Evolutionary conservation across 2,329 filamentous ascomycete genomes (phyloP), one percentile per base, ranked within the genome.

Genomic region (Sporothrix brunneoviolacea): DNA sequence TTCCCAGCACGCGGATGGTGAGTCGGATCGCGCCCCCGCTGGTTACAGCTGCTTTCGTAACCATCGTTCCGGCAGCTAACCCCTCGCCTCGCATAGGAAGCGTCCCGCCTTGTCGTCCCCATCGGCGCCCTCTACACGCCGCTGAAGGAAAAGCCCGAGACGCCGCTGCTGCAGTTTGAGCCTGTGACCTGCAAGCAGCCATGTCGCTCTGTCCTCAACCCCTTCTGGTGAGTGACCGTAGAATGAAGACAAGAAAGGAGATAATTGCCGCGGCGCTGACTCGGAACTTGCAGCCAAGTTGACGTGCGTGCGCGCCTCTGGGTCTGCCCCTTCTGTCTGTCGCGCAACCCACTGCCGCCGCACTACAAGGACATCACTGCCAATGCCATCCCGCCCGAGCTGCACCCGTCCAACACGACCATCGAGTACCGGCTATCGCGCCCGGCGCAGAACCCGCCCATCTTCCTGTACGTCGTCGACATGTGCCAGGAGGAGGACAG

Each of bases 1-100:
- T 98, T 64, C 93, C 93, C 44, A 96, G 91, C 74, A 91, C 91
- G 64, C 89, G 93, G 67, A 96, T 98, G 90, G 91, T 89, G 61
- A 61, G 79, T 71, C 51, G 36, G 22, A 24, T 33, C 18, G 10
- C 22, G 18, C 28, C 12, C 15, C 37, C 18, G 12, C 12, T 44
- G 46, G 51, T n/a, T 30, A 21, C 22, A 28, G 39, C 7, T 33
- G 8, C 8, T 16, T n/a, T 8, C 21, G 3, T 8, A 40, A 9
- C 12, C 28, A 4, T 15, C 10, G 1, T n/a, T 15, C 16, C 22
- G 4, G 32, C 19, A 16, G 27, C 46, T 49, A 30, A 50, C 41
- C 47, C 35, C 43, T 22, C 16, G 8, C 22, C 22, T 52, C 30
- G 5, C 7, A 32, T 7, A 94, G 88, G 91, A 96, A 83, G 91